Percentiles rank a stretch among this genome's conserved stretches.
These are phyloP conservation scores for Populus nigra DNA, from an alignment of 345 rosid species.

Conservation along the genomic window DNA sequence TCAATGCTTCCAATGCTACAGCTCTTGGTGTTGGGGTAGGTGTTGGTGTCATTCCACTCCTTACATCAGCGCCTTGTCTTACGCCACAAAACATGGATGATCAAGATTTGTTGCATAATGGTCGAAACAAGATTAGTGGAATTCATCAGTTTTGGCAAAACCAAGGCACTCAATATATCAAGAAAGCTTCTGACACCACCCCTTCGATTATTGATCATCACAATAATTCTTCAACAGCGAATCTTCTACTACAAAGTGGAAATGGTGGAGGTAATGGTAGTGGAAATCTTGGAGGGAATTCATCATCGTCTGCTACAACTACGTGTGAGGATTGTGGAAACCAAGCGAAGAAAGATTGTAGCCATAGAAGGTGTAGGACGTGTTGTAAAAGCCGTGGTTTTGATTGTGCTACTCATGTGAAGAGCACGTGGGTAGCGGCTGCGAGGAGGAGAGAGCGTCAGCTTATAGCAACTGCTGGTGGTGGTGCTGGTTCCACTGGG, in stretches of 20 bases:
- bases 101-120: slow-evolving; percentile 36
- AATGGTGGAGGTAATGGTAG: slow-evolving; percentile 32
- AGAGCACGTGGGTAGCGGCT: slow-evolving; percentile 98
- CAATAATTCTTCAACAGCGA: slow-evolving; percentile 29
- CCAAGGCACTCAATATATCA: slow-evolving; percentile 26
- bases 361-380: slow-evolving; percentile 79
- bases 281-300: slow-evolving; percentile 11
- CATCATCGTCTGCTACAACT: slow-evolving; percentile 50
- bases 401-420: slow-evolving; percentile 88
- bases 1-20: slow-evolving; percentile 47
- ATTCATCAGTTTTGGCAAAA: slow-evolving; percentile 75
- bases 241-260: slow-evolving; percentile 25
- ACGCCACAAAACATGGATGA: slow-evolving; percentile 52
- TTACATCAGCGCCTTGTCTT: slow-evolving; percentile 54
- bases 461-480: slow-evolving; percentile 39
- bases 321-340: slow-evolving; percentile 98
- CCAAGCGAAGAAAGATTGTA: slow-evolving; percentile 95
- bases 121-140: slow-evolving; percentile 43
- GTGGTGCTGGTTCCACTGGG: slow-evolving; percentile 61
- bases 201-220: slow-evolving; percentile 32
- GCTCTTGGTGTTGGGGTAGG: slow-evolving; percentile 77
- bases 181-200: slow-evolving; percentile 32
- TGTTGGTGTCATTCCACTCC: slow-evolving; percentile 73
- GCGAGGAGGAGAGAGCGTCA: slow-evolving; percentile 87
- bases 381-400: slow-evolving; percentile 95